Evolutionary conservation across 371 early-diverging fungal species (phyloP).

Genomic region (Rhizomucor miehei): DNA sequence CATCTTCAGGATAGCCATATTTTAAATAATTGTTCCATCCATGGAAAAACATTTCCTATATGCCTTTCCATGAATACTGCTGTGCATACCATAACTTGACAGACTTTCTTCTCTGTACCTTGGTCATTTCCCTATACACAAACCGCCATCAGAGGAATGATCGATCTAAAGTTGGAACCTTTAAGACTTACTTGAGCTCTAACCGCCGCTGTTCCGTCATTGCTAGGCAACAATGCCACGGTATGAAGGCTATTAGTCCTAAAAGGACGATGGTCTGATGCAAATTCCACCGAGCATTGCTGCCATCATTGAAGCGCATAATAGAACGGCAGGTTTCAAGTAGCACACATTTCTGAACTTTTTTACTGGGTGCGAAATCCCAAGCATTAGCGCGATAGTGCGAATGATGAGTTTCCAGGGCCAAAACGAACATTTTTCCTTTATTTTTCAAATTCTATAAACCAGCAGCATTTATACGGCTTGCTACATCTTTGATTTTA

Average conservation of each 20-base stretch:
- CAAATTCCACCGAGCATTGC: not conserved
- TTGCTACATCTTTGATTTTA: not conserved
- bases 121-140: conserved; percentile 23
- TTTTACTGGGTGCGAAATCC: no score
- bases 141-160: not conserved
- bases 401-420: no score
- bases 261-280: not conserved
- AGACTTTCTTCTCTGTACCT: conserved; percentile 15
- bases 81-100: not conserved
- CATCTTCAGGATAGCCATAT: conserved; percentile 89
- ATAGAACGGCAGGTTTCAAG: not conserved
- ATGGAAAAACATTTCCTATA: conserved; percentile 90
- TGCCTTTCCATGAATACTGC: no score
- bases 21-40: conserved; percentile 83
- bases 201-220: conserved; percentile 25
- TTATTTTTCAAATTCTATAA: no score
- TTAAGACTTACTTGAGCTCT: conserved; percentile 20
- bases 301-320: not conserved
- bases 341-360: no score
- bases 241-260: not conserved
- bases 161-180: not conserved
- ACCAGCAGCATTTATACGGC: no score
- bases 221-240: not conserved
- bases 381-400: no score
- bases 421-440: no score